Evolutionary conservation across 495 filamentous ascomycete species (phyloP).

Genomic region (Aspergillus nidulans): DNA sequence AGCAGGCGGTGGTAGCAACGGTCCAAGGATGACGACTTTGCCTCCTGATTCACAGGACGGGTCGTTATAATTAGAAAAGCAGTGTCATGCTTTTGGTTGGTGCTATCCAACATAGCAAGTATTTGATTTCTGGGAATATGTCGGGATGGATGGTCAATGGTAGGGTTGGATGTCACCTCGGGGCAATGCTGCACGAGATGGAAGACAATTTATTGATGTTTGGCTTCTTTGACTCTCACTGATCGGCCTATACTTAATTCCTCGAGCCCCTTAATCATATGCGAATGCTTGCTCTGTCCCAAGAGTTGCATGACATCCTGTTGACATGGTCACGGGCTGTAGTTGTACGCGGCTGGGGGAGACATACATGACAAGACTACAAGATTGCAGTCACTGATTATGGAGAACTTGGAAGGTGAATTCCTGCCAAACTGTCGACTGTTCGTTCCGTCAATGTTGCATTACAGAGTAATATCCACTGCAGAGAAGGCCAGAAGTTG

Average conservation of each 20-base stretch:
- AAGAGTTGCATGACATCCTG: background rate
- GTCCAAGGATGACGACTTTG: slow-evolving; percentile 29
- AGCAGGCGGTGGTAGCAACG: slow-evolving; percentile 32
- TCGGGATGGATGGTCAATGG: background rate
- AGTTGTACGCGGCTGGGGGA: background rate
- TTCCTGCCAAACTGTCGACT: background rate
- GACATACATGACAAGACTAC: background rate
- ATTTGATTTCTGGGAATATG: background rate
- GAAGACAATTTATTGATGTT: background rate
- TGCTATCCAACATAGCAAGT: background rate
- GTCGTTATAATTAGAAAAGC: slow-evolving; percentile 20
- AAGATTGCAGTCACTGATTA: background rate
- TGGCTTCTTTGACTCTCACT: background rate
- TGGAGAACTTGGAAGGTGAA: background rate
- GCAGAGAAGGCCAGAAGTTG: too few species aligned
- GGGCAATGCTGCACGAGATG: background rate
- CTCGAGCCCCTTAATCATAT: slow-evolving; percentile 5
- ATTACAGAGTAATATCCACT: too few species aligned
- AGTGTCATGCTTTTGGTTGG: background rate
- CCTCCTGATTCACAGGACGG: slow-evolving; percentile 49
- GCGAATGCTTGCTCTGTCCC: background rate
- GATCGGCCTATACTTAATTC: background rate
- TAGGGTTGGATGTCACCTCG: background rate
- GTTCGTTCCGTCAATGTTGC: background rate
- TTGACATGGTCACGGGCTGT: background rate